Evolutionary conservation across 805 yeast genomes (phyloP).

Genomic region (Clavispora carvajalis): DNA sequence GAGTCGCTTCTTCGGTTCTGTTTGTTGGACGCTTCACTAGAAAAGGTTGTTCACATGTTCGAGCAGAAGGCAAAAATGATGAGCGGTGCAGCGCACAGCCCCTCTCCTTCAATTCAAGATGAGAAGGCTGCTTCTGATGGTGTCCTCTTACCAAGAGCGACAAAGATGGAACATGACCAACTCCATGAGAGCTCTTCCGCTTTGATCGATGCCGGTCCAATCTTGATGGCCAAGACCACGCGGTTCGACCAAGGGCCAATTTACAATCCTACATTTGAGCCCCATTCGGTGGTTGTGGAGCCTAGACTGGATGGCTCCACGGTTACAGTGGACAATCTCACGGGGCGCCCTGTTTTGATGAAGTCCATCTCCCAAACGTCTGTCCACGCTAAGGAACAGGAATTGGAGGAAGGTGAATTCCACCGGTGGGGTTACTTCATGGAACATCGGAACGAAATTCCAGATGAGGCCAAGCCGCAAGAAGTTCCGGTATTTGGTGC

Average conservation of each 20-base stretch:
- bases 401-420: slow-evolving; percentile 88
- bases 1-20: slow-evolving; percentile 51
- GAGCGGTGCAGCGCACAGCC: slow-evolving; percentile 15
- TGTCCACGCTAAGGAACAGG: slow-evolving; percentile 67
- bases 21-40: slow-evolving; percentile 49
- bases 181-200: slow-evolving; percentile 48
- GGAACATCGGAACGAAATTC: slow-evolving; percentile 45
- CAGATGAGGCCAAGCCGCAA: slow-evolving; percentile 5
- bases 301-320: slow-evolving; percentile 47
- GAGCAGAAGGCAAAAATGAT: slow-evolving; percentile 33
- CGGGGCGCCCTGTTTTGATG: slow-evolving; percentile 68
- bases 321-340: slow-evolving; percentile 57
- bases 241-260: slow-evolving; percentile 2
- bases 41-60: slow-evolving; percentile 46
- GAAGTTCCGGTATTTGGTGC: slow-evolving; percentile 29
- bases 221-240: slow-evolving; percentile 24
- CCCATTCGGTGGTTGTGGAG: slow-evolving; percentile 71
- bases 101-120: slow-evolving; percentile 7
- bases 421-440: slow-evolving; percentile 82
- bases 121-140: background rate
- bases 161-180: slow-evolving; percentile 17
- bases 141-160: background rate
- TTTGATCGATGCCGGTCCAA: slow-evolving; percentile 48
- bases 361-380: slow-evolving; percentile 62
- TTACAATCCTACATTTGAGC: slow-evolving; percentile 31